A percentile compares a stretch with the other conserved stretches of the same genome.
Evolutionary conservation across 2,329 filamentous ascomycete genomes (phyloP).

Genomic region (Phialophora tarda): DNA sequence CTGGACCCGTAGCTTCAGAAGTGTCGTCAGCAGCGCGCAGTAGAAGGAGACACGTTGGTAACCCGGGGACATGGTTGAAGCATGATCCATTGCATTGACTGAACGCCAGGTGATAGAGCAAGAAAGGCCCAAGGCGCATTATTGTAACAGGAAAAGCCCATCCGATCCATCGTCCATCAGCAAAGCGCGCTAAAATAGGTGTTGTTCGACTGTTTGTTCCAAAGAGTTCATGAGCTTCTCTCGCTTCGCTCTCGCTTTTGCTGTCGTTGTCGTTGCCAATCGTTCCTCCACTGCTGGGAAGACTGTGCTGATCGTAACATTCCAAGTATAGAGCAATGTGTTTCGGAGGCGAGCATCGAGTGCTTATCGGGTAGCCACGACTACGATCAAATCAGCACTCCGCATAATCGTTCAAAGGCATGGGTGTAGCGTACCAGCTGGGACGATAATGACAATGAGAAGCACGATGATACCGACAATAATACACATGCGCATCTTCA

Average conservation of each 20-base stretch:
- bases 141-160: constrained; percentile 36
- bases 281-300: constrained; percentile 23
- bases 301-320: constrained; percentile 27
- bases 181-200: constrained; percentile 19
- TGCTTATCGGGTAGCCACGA: constrained; percentile 37
- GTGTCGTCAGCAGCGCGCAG: neutral
- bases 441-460: constrained; percentile 91
- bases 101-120: constrained; percentile 13
- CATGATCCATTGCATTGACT: constrained; percentile 13
- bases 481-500: constrained; percentile 99
- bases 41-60: neutral
- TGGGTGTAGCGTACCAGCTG: constrained; percentile 69
- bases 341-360: neutral
- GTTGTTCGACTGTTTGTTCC: constrained; percentile 2
- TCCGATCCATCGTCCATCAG: constrained; percentile 21
- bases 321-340: constrained; percentile 11
- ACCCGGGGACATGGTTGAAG: neutral
- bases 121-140: constrained; percentile 27
- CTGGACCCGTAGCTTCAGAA: neutral
- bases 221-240: constrained; percentile 20
- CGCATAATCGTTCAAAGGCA: neutral
- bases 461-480: constrained; percentile 89
- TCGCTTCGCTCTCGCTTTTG: constrained; percentile 22
- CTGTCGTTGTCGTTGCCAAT: constrained; percentile 10
- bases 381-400: constrained; percentile 27